Conservation (phyloP, 176 grass and related monocot genomes). For the Triticum aestivum region DNA sequence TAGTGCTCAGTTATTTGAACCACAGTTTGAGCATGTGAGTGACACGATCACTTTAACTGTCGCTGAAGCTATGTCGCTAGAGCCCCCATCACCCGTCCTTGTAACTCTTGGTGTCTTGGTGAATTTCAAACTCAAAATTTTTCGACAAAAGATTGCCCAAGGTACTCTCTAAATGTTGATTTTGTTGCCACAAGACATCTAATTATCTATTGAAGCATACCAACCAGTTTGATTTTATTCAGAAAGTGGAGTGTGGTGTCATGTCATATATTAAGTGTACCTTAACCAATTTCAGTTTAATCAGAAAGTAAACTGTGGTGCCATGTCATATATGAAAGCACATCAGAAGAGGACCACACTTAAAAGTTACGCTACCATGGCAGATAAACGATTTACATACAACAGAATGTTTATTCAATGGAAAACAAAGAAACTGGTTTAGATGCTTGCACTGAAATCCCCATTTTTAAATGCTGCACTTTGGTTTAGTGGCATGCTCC, state of each 20-base stretch:
- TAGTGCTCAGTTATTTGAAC: conserved; percentile 72
- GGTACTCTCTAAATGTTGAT: conserved; percentile 44
- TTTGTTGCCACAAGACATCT: not conserved
- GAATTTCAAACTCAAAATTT: conserved; percentile 72
- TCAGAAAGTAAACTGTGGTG: not conserved
- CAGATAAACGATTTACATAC: conserved; percentile 5
- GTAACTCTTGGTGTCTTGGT: conserved; percentile 78
- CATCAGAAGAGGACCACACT: not conserved
- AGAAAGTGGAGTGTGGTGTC: not conserved
- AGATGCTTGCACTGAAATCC: not conserved
- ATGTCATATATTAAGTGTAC: not conserved
- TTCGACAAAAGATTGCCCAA: conserved; percentile 73
- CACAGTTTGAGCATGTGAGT: conserved; percentile 76
- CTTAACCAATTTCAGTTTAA: not conserved
- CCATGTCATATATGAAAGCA: conserved; percentile 9
- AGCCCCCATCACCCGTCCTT: conserved; percentile 89
- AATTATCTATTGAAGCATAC: not conserved
- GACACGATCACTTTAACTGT: conserved; percentile 83
- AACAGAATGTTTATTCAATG: not conserved
- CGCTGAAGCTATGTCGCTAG: conserved; percentile 93
- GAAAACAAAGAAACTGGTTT: not conserved
- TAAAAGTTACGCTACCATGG: not conserved
- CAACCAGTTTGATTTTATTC: not conserved
- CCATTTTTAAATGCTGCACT: conserved; percentile 14
- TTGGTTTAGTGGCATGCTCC: conserved; percentile 14